These are phyloP conservation scores for Domatiomyces catenatus DNA, from an alignment of 2,329 filamentous ascomycete genomes.

Conservation along the genomic window DNA sequence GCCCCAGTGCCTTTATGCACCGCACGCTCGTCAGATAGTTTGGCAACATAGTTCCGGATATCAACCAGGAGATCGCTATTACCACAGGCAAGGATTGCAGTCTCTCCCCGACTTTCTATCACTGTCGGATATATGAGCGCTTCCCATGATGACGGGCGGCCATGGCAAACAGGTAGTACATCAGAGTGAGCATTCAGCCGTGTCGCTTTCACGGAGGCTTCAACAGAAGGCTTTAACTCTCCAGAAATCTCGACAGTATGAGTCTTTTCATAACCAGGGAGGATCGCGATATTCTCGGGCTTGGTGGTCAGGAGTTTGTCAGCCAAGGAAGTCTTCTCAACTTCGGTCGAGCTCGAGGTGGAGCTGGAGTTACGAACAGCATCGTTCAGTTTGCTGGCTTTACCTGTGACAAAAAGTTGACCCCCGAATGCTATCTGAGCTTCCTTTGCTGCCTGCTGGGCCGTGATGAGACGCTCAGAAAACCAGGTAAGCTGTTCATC, in stretches of 20 bases:
- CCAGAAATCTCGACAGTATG: not conserved
- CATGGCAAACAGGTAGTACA: not conserved
- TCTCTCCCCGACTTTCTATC: constrained; percentile 46
- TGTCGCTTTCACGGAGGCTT: not conserved
- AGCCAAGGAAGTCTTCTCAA: not conserved
- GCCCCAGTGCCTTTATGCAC: constrained; percentile 53
- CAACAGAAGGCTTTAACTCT: not conserved
- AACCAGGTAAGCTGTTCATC: constrained; percentile 10
- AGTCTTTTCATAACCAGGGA: not conserved
- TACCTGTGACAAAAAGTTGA: constrained; percentile 3
- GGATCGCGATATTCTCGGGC: not conserved
- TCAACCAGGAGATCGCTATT: constrained; percentile 40
- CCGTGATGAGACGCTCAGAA: constrained; percentile 5
- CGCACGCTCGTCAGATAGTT: constrained; percentile 47
- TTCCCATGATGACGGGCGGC: not conserved
- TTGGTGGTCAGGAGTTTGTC: not conserved
- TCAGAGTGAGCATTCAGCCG: not conserved
- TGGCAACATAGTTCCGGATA: constrained; percentile 39
- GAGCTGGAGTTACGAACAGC: not conserved
- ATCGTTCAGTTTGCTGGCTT: not conserved
- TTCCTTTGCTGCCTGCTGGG: constrained; percentile 25
- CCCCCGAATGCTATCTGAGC: constrained; percentile 27
- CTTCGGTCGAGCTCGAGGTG: not conserved
- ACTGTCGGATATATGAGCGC: constrained; percentile 19
- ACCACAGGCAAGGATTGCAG: constrained; percentile 48